phyloP scores from a whole-genome alignment of 2,329 filamentous ascomycete species.

The Metarhizium humberi region DNA sequence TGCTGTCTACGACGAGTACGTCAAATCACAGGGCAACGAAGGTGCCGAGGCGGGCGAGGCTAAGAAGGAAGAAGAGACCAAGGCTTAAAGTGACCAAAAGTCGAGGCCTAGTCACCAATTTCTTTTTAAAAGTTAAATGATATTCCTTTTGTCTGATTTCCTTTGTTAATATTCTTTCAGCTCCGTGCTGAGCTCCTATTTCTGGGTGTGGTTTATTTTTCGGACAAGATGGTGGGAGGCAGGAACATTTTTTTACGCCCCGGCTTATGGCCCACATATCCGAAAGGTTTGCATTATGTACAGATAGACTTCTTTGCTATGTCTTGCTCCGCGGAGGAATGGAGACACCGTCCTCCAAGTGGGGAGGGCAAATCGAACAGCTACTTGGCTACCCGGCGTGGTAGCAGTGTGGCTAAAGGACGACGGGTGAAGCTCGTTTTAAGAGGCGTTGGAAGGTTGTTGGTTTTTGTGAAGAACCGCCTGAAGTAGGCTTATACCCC shows the following conservation, averaged over 20 bases:
- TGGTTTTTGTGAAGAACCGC: conserved; percentile 27
- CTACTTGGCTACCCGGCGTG: conserved; percentile 3
- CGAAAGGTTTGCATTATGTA: conserved; percentile 24
- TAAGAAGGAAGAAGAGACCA: conserved; percentile 40
- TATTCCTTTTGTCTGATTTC: conserved; percentile 19
- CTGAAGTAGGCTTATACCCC: conserved; percentile 27
- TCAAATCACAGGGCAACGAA: conserved; percentile 64
- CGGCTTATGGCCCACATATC: conserved; percentile 1
- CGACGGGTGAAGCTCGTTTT: conserved; percentile 1
- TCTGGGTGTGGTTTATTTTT: conserved; percentile 5
- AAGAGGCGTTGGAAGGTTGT: conserved; percentile 30
- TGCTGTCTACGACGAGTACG: conserved; percentile 95
- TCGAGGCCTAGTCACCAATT: background rate
- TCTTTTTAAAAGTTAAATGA: conserved; percentile 1
- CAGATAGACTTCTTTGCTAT: conserved; percentile 32
- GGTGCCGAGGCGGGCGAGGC: conserved; percentile 25
- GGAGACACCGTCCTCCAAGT: conserved; percentile 19
- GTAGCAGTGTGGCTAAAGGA: conserved; percentile 1
- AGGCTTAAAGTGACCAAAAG: conserved; percentile 23
- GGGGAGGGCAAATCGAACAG: conserved; percentile 12
- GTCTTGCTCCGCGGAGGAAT: conserved; percentile 22
- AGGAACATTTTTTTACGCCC: conserved; percentile 1
- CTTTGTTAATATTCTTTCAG: conserved; percentile 1
- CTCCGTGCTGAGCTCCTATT: background rate
- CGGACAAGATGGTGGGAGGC: conserved; percentile 3